Conservation (phyloP, 371 early-diverging fungal genomes). For the Amoeboradix gromovi region DNA sequence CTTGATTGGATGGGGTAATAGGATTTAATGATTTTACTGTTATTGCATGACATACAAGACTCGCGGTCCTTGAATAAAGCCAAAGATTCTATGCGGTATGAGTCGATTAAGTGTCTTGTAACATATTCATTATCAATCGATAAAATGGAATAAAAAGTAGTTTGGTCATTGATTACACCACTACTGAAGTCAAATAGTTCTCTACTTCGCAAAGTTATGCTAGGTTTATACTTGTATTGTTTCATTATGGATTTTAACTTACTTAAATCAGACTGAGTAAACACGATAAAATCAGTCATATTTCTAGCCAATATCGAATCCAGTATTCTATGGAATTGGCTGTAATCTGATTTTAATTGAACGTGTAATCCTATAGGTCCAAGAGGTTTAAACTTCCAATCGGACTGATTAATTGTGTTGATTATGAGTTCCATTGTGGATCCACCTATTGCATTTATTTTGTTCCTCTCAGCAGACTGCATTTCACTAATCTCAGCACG, state of each 20-base stretch:
- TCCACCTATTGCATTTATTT: background rate
- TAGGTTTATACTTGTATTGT: background rate
- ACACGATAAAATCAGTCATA: background rate
- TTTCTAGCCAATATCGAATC: background rate
- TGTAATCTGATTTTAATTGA: background rate
- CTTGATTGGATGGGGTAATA: too few species aligned
- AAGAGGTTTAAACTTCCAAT: background rate
- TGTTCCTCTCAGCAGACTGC: background rate
- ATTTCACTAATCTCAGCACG: too few species aligned
- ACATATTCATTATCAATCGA: background rate
- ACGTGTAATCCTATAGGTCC: background rate
- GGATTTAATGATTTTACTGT: too few species aligned
- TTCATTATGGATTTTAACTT: background rate
- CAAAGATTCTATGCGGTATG: background rate
- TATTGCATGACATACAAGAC: too few species aligned
- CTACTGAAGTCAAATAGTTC: background rate
- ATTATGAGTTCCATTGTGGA: background rate
- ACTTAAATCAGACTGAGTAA: background rate
- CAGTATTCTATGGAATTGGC: background rate
- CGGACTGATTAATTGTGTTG: background rate
- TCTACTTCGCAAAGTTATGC: background rate
- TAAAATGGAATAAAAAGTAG: background rate
- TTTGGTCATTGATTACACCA: background rate
- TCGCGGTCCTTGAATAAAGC: too few species aligned
- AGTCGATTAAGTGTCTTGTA: background rate